Base-by-base conservation (phyloP, 768 basidiomycete genomes). In the Lanmaoa rubissima region DNA sequence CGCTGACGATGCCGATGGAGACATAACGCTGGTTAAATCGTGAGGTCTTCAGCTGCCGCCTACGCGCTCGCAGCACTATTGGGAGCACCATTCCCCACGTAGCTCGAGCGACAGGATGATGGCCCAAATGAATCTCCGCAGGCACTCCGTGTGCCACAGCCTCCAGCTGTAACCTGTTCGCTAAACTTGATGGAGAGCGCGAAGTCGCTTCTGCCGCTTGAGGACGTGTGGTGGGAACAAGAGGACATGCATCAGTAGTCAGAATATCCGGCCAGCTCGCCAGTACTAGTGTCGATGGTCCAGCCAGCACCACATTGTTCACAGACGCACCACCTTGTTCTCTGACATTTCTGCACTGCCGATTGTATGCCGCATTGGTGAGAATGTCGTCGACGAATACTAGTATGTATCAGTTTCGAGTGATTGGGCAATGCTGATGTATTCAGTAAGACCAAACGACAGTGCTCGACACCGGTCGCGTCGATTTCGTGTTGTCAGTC, bases 61-160 rank as follows among this genome's bases (percentile, higher is more conserved):
- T 70, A 54, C 16, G 62, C 49, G 42, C 65, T 66, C 24, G 60
- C 57, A 16, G 63, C 19, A 44, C 65, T 61, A 21, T 28, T 57
- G 5, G 60, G 58, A 8, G 24, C 54, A 34, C 54, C 57, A 10
- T 49, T 13, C 5, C 55, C 46, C 35, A 17, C 19, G 7, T 55
- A 26, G 39, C 40, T 54, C 11, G 61, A 6, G 21, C 60, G 67
- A 34, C 69, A 60, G 16, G 64, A 46, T 8, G 65, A 53, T 2
- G 80, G 76, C 10, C 82, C 81, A 65, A 85, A 83, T 8, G 79
- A 69, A 57, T 87, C 87, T 12, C 88, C 91, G 63, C 91, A 91
- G n/a, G n/a, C n/a, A n/a, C n/a, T n/a, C n/a, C n/a, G n/a, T n/a
- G n/a, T 80, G 21, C 28, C 28, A 4, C 81, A 83, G 28, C 28